Evolutionary conservation across 805 yeast species (phyloP).

Genomic region (Ogataea sp.): DNA sequence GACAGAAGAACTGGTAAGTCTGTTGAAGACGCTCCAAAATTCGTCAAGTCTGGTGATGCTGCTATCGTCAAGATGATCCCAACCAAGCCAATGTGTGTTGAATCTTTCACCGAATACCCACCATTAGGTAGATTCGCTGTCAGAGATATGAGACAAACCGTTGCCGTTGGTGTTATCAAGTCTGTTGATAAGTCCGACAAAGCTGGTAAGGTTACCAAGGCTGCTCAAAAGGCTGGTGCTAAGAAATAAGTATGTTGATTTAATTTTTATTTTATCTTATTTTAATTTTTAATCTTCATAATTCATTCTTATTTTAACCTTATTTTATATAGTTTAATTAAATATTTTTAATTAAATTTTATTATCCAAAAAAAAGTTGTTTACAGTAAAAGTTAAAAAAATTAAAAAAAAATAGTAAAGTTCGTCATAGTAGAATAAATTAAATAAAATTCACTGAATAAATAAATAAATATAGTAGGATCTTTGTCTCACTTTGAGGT

Average conservation of each 20-base stretch:
- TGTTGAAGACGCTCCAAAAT: conserved; percentile 84
- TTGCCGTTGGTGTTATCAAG: conserved; percentile 99
- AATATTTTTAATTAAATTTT: too few relatives aligned
- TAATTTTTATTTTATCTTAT: background rate
- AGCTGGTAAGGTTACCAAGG: conserved; percentile 95
- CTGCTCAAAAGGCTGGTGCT: conserved; percentile 71
- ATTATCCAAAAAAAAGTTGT: too few relatives aligned
- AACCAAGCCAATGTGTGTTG: conserved; percentile 90
- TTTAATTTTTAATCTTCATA: background rate
- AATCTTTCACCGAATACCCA: conserved; percentile 90
- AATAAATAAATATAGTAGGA: too few relatives aligned
- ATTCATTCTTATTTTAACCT: too few relatives aligned
- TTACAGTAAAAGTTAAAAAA: too few relatives aligned
- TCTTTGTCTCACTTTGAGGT: too few relatives aligned
- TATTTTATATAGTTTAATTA: background rate
- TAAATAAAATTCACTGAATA: too few relatives aligned
- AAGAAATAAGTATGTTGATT: conserved; percentile 55
- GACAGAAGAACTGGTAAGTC: conserved; percentile 93
- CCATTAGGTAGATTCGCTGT: conserved; percentile 97
- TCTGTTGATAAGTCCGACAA: conserved; percentile 73
- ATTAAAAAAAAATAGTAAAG: too few relatives aligned
- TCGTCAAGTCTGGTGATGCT: conserved; percentile 94
- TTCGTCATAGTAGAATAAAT: too few relatives aligned
- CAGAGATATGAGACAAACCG: conserved; percentile 99
- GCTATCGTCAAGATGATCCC: conserved; percentile 88